Percentiles rank a stretch among this genome's conserved stretches.
These are phyloP conservation scores for Pythium monospermum DNA, from an alignment of 352 stramenopile species.

Conservation along the genomic window DNA sequence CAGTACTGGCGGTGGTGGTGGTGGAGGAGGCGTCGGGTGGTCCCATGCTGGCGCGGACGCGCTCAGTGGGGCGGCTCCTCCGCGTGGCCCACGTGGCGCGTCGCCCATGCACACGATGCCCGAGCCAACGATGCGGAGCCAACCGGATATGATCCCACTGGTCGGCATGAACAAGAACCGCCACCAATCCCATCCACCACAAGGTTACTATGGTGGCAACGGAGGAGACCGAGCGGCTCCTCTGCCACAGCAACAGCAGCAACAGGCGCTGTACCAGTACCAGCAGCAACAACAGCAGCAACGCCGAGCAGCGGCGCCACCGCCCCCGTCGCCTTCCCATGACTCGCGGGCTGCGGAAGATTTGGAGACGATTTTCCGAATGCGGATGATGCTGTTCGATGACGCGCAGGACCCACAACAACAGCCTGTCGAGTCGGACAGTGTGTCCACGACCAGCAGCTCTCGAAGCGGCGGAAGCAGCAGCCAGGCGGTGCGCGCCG, in stretches of 20 bases:
- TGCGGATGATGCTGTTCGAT: constrained; percentile 29
- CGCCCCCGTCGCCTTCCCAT: constrained; percentile 1
- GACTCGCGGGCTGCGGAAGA: constrained; percentile 14
- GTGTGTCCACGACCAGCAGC: constrained; percentile 17
- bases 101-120: constrained; percentile 20
- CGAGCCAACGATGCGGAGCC: constrained; percentile 13
- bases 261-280: neutral
- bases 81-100: constrained; percentile 8
- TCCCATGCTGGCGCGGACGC: constrained; percentile 3
- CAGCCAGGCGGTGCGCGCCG: neutral
- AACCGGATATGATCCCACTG: constrained; percentile 9
- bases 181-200: neutral
- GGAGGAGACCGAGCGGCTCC: neutral
- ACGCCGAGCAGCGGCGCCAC: neutral
- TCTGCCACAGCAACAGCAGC: neutral
- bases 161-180: neutral
- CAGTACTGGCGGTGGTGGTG: too few species aligned
- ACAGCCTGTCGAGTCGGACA: constrained; percentile 17
- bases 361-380: constrained; percentile 28
- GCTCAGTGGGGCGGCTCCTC: too few species aligned
- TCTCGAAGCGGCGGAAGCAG: constrained; percentile 2
- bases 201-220: neutral
- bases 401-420: constrained; percentile 7
- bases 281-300: neutral
- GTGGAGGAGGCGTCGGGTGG: constrained; percentile 6